Conservation (phyloP, 257 asterid genomes). For the Euphrasia confusa region DNA sequence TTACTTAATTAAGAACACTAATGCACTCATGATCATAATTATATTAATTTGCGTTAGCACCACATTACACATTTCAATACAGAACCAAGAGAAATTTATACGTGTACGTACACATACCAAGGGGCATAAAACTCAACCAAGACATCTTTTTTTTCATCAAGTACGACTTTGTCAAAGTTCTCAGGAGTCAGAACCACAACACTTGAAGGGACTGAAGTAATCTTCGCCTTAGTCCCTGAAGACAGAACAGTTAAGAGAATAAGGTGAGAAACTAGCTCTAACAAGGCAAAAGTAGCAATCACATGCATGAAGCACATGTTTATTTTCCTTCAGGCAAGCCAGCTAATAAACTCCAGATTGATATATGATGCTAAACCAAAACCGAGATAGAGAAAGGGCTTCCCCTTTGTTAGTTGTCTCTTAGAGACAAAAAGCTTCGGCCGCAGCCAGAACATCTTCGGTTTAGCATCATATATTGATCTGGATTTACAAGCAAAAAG, state of each 20-base stretch:
- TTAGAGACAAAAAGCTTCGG: too few relatives aligned
- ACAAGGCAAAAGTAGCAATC: neutral
- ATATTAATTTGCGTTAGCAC: neutral
- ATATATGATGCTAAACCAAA: too few relatives aligned
- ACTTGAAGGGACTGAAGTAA: constrained; percentile 63
- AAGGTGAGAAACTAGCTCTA: constrained; percentile 4
- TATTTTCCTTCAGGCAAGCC: constrained; percentile 2
- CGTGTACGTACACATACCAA: constrained; percentile 46
- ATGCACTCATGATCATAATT: neutral
- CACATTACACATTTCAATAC: constrained; percentile 6
- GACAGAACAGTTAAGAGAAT: constrained; percentile 16
- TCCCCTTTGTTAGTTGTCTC: too few relatives aligned
- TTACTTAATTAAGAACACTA: constrained; percentile 18
- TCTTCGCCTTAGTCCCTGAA: constrained; percentile 82
- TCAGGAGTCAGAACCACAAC: constrained; percentile 72
- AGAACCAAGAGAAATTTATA: constrained; percentile 5
- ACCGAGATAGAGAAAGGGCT: too few relatives aligned
- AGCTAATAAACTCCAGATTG: neutral
- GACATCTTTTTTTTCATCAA: constrained; percentile 72
- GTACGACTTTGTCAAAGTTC: constrained; percentile 75
- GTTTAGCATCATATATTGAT: too few relatives aligned
- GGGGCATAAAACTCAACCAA: constrained; percentile 97
- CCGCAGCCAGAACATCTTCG: too few relatives aligned
- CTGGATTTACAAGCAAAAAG: constrained; percentile 1
- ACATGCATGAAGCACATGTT: constrained; percentile 2